phyloP scores from a whole-genome alignment of 768 basidiomycete genomes.

The Auriscalpium vulgare region DNA sequence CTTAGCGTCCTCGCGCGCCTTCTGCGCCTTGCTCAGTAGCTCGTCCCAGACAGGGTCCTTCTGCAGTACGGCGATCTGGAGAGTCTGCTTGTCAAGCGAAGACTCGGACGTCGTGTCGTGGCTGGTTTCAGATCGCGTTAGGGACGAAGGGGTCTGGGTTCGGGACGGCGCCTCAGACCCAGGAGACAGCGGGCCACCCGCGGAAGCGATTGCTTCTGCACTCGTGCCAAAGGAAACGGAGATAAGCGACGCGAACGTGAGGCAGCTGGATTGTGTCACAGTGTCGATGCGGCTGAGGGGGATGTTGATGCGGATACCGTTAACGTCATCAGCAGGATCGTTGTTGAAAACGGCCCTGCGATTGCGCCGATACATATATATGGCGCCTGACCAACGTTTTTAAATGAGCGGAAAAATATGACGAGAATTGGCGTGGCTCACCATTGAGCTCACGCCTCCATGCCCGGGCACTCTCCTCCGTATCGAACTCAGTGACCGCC shows the following conservation, averaged over 20 bases:
- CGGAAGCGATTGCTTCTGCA: neutral
- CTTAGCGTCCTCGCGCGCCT: neutral
- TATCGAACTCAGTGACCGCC: conserved; percentile 44
- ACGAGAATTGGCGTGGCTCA: conserved; percentile 9
- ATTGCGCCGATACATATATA: conserved; percentile 39
- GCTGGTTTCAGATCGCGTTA: neutral
- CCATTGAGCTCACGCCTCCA: conserved; percentile 44
- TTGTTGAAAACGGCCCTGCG: conserved; percentile 27
- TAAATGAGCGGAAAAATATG: neutral
- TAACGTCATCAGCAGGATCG: conserved; percentile 22
- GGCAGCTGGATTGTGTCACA: conserved; percentile 13
- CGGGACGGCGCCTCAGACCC: neutral
- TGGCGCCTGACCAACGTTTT: conserved; percentile 25
- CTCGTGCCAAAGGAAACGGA: conserved; percentile 9
- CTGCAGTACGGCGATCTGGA: conserved; percentile 11
- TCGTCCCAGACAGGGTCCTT: conserved; percentile 4
- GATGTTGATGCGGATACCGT: conserved; percentile 38
- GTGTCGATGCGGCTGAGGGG: conserved; percentile 33
- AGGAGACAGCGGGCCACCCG: neutral
- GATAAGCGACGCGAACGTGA: conserved; percentile 16
- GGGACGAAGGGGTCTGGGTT: neutral
- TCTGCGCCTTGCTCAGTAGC: conserved; percentile 4
- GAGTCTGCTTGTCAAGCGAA: conserved; percentile 1
- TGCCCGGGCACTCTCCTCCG: conserved; percentile 41
- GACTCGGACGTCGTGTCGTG: neutral